phyloP scores from a whole-genome alignment of 768 basidiomycete genomes.

The Chlorophyllum brunneum region DNA sequence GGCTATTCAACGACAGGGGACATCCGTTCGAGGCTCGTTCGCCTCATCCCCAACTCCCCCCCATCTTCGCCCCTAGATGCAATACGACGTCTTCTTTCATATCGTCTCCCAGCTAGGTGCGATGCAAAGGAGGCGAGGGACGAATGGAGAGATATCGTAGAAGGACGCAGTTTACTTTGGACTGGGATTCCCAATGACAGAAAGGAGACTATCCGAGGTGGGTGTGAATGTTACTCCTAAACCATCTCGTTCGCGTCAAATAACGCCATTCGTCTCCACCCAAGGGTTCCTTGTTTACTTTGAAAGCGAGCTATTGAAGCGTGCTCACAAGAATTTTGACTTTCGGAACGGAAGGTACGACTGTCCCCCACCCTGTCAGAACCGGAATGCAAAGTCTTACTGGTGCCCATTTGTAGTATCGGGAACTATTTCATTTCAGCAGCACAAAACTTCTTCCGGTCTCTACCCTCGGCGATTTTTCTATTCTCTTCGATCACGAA shows the following conservation, averaged over 20 bases:
- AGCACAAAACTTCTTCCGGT: slow-evolving; percentile 86
- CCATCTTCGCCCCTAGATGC: slow-evolving; percentile 61
- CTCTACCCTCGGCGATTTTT: slow-evolving; percentile 90
- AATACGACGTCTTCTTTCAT: slow-evolving; percentile 72
- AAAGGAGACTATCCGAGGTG: slow-evolving; percentile 89
- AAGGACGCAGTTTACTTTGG: slow-evolving; percentile 82
- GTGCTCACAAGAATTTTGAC: slow-evolving; percentile 92
- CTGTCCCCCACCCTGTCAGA: neutral
- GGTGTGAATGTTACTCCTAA: neutral
- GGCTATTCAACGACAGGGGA: slow-evolving; percentile 50
- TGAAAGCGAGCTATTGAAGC: slow-evolving; percentile 79
- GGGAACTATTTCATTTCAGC: slow-evolving; percentile 92
- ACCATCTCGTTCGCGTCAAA: neutral
- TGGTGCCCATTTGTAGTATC: slow-evolving; percentile 41
- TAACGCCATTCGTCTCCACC: neutral
- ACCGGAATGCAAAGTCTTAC: neutral
- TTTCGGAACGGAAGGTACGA: slow-evolving; percentile 83
- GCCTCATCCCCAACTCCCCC: slow-evolving; percentile 72
- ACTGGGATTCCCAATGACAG: slow-evolving; percentile 81
- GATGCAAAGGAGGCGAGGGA: slow-evolving; percentile 75
- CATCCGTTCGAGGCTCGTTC: slow-evolving; percentile 83
- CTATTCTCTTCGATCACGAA: slow-evolving; percentile 89
- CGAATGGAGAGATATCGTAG: slow-evolving; percentile 91
- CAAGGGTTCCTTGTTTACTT: slow-evolving; percentile 91
- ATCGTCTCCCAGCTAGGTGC: slow-evolving; percentile 69